These are phyloP conservation scores for Talaromyces rugulosus DNA, from an alignment of 2,329 filamentous ascomycete genomes.

Conservation along the genomic window DNA sequence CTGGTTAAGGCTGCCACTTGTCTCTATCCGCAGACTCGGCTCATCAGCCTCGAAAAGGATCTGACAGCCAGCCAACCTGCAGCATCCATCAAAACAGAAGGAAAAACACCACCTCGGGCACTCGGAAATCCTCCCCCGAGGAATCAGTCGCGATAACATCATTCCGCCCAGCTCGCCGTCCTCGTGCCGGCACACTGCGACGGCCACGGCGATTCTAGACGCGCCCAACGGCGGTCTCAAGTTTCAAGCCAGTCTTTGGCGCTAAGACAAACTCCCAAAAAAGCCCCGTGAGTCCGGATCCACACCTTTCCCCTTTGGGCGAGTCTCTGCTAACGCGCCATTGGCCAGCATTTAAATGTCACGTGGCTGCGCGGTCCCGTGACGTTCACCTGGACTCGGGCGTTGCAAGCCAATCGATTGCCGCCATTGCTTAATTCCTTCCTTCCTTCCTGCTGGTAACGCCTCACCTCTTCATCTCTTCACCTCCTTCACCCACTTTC, in stretches of 20 bases:
- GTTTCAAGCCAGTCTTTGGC: background rate
- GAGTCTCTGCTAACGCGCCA: background rate
- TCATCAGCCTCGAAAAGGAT: background rate
- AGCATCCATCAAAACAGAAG: no score
- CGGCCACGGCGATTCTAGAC: background rate
- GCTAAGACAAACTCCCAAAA: background rate
- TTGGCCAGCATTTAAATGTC: conserved; percentile 7
- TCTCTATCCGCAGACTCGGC: background rate
- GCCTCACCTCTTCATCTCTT: background rate
- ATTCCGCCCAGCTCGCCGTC: background rate
- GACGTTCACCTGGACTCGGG: conserved; percentile 3
- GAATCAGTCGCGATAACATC: background rate
- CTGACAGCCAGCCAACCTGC: background rate
- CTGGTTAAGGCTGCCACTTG: background rate
- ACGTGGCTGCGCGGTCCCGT: conserved; percentile 9
- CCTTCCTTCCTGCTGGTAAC: background rate
- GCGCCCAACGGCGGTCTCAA: background rate
- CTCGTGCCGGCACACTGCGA: background rate
- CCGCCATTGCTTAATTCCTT: background rate
- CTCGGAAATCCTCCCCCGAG: background rate
- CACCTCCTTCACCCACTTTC: background rate
- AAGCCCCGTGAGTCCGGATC: background rate
- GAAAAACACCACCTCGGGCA: no score
- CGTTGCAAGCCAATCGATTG: conserved; percentile 2
- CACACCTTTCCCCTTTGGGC: conserved; percentile 4